phyloP scores from a whole-genome alignment of 768 basidiomycete genomes.

The Leccinellum rugosiceps region DNA sequence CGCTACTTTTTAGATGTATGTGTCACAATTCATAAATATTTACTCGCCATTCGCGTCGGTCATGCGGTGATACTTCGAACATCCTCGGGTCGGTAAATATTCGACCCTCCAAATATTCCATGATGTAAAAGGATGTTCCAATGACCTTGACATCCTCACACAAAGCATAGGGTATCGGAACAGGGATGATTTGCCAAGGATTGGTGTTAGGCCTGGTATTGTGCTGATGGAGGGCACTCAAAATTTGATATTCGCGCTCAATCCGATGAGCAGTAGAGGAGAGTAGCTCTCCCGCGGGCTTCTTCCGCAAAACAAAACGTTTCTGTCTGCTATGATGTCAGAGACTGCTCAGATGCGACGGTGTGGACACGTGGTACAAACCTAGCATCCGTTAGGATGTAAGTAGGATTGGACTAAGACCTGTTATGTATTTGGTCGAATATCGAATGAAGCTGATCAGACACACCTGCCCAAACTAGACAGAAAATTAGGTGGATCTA shows the following conservation, averaged over 20 bases:
- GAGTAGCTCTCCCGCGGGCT: conserved; percentile 83
- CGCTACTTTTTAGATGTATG: neutral
- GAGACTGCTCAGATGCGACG: conserved; percentile 1
- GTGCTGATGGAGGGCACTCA: conserved; percentile 72
- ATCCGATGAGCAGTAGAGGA: conserved; percentile 93
- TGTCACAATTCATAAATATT: neutral
- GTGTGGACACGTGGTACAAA: conserved; percentile 31
- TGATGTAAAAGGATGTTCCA: conserved; percentile 92
- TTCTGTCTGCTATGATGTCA: conserved; percentile 36
- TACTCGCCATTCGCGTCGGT: conserved; percentile 69
- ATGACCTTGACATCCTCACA: conserved; percentile 77
- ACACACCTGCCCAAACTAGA: conserved; percentile 82
- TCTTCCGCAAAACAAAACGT: conserved; percentile 87
- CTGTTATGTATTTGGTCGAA: conserved; percentile 1
- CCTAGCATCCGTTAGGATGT: conserved; percentile 81
- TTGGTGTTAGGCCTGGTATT: conserved; percentile 55
- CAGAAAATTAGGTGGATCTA: conserved; percentile 1
- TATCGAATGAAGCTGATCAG: neutral
- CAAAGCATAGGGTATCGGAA: conserved; percentile 79
- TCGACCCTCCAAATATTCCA: conserved; percentile 93
- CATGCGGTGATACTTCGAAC: conserved; percentile 59
- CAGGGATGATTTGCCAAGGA: conserved; percentile 60
- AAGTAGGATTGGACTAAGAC: conserved; percentile 89
- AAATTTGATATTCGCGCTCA: conserved; percentile 86
- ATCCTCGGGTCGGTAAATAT: conserved; percentile 87